Evolutionary conservation across 192 early-diverging fungal genomes (phyloP).

Genomic region (Dispira parvispora): DNA sequence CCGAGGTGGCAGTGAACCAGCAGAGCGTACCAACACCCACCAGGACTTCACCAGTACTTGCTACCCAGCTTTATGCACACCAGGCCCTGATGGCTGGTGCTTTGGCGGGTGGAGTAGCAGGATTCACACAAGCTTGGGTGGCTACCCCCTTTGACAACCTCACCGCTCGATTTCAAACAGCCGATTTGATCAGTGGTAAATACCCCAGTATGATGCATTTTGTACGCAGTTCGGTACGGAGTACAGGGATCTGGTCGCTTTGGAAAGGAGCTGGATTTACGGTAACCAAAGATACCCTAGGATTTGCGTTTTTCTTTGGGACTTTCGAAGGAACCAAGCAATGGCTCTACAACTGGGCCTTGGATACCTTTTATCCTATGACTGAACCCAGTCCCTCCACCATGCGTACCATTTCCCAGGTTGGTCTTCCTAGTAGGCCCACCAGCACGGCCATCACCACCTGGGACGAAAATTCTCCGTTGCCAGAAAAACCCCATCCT

Average conservation of each 20-base stretch:
- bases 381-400: constrained; percentile 17
- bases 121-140: constrained; percentile 52
- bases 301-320: constrained; percentile 61
- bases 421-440: not conserved
- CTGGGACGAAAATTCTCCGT: constrained; percentile 8
- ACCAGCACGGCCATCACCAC: not conserved
- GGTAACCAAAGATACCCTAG: constrained; percentile 42
- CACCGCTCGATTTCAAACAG: constrained; percentile 55
- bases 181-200: constrained; percentile 49
- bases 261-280: constrained; percentile 25
- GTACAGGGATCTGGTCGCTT: constrained; percentile 15
- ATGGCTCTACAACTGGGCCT: constrained; percentile 46
- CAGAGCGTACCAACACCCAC: too few relatives aligned
- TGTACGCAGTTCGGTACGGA: constrained; percentile 31
- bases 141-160: constrained; percentile 59
- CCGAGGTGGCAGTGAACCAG: too few relatives aligned
- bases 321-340: constrained; percentile 61
- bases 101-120: constrained; percentile 39
- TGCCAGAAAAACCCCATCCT: not conserved
- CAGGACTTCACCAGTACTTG: too few relatives aligned
- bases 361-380: constrained; percentile 29
- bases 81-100: constrained; percentile 13
- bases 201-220: constrained; percentile 50
- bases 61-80: constrained; percentile 8
- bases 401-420: constrained; percentile 9